These are phyloP conservation scores for Exophiala aquamarina DNA, from an alignment of 2,329 filamentous ascomycete species.

Conservation along the genomic window DNA sequence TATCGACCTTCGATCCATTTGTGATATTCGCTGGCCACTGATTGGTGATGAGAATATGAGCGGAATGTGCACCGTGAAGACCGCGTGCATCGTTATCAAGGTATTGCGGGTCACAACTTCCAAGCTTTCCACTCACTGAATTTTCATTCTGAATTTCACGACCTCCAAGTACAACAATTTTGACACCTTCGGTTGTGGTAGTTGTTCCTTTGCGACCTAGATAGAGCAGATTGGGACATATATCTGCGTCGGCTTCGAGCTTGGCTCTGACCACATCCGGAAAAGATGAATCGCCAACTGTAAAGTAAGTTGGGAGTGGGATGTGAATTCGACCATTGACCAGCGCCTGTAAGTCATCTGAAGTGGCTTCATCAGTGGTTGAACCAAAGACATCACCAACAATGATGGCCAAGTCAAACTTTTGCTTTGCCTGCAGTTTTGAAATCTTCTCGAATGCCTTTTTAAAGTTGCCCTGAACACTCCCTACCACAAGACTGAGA, in stretches of 20 bases:
- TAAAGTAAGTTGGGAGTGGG: slow-evolving; percentile 87
- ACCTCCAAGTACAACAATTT: slow-evolving; percentile 84
- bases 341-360: slow-evolving; percentile 62
- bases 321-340: slow-evolving; percentile 71
- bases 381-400: slow-evolving; percentile 76
- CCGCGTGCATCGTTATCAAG: slow-evolving; percentile 73
- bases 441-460: slow-evolving; percentile 77
- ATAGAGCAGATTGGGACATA: slow-evolving; percentile 89
- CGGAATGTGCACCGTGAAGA: slow-evolving; percentile 71
- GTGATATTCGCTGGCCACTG: slow-evolving; percentile 79
- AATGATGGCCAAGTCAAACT: slow-evolving; percentile 81
- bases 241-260: slow-evolving; percentile 68
- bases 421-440: slow-evolving; percentile 80
- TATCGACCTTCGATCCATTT: slow-evolving; percentile 63
- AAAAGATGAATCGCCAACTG: slow-evolving; percentile 70
- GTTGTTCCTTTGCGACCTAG: slow-evolving; percentile 83
- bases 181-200: slow-evolving; percentile 85
- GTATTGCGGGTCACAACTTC: slow-evolving; percentile 76
- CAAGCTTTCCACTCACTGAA: slow-evolving; percentile 64
- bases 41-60: slow-evolving; percentile 84
- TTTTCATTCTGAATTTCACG: slow-evolving; percentile 57
- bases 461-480: slow-evolving; percentile 75
- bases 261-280: slow-evolving; percentile 70
- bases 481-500: slow-evolving; percentile 70
- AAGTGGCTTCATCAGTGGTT: slow-evolving; percentile 45